These are phyloP conservation scores for Rhizophagus clarus DNA, from an alignment of 192 early-diverging fungal genomes.

Conservation along the genomic window DNA sequence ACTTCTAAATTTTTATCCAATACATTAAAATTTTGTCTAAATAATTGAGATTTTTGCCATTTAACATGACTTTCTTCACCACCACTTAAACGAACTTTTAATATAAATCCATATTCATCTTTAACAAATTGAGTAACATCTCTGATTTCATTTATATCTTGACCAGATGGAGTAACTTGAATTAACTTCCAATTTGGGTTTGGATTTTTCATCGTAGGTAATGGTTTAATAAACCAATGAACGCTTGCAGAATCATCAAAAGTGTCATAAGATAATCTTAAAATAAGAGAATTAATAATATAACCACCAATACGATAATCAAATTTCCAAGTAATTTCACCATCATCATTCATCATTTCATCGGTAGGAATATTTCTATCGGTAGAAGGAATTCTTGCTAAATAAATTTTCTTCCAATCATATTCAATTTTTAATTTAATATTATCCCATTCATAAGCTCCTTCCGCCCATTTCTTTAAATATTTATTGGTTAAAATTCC, in stretches of 20 bases:
- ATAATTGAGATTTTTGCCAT: slow-evolving; percentile 6
- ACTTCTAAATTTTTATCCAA: neutral
- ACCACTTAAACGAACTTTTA: neutral
- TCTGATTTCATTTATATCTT: neutral
- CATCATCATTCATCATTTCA: neutral
- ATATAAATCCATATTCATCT: slow-evolving; percentile 8
- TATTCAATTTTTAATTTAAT: neutral
- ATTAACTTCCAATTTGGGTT: too few relatives aligned
- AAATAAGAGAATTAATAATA: neutral
- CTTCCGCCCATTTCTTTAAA: neutral
- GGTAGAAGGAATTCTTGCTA: neutral
- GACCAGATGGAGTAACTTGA: neutral
- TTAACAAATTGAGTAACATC: slow-evolving; percentile 3
- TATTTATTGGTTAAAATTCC: neutral
- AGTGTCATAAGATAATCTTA: neutral
- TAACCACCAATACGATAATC: neutral
- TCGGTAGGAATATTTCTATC: neutral
- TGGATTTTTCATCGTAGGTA: neutral
- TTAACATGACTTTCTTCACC: neutral
- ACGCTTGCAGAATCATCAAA: neutral
- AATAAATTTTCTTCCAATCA: neutral
- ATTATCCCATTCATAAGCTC: neutral
- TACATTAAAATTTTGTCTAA: neutral
- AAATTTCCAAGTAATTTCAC: neutral
- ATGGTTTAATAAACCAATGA: neutral